Evolutionary conservation across 2,329 filamentous ascomycete genomes (phyloP), one percentile per base, ranked within the genome.

Genomic region (Colletotrichum sidae): DNA sequence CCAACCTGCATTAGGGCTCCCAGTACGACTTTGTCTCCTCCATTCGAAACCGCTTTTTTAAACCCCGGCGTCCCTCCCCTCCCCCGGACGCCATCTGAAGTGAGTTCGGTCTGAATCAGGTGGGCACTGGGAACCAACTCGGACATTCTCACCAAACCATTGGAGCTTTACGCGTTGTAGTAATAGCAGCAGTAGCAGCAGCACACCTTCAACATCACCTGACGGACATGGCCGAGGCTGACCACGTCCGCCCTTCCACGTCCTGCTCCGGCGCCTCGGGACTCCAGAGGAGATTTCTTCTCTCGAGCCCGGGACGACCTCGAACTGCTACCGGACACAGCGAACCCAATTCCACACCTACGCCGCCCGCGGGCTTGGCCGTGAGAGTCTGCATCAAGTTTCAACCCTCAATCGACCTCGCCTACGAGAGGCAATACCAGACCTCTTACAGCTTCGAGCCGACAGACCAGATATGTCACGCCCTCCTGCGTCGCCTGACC

Each of bases 401-500:
- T 69, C 79, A 80, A 54, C 77, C 79, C 42, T 82, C 81, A 7
- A 72, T 80, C 51, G 76, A 79, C 49, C 78, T 78, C 55, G 75
- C 79, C 33, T 83, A 84, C 71, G 76, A 70, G 53, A 78, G 80
- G 53, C 79, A 77, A 63, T 87, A 86, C 70, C 77, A 78, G 59
- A 78, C 80, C 63, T 86, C 84, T 2, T 70, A 77, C 3, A 72
- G 70, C 39, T 78, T 86, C 51, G 72, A 76, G 13, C 78, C 79
- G 52, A 80, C 80, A 45, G 79, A 83, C 61, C 76, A 79, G n/a
- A 72, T 86, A 50, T 84, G 81, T 69, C 77, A 81, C 42, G 83
- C 79, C 2, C 72, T 87, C n/a, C 71, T 86, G 11, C 79, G 80
- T 35, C 82, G 83, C 44, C 77, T 87, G 49, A 79, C 84, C 68